Base-by-base conservation (phyloP, 176 grass and related monocot species). In the Echinochloa phyllopogon region DNA sequence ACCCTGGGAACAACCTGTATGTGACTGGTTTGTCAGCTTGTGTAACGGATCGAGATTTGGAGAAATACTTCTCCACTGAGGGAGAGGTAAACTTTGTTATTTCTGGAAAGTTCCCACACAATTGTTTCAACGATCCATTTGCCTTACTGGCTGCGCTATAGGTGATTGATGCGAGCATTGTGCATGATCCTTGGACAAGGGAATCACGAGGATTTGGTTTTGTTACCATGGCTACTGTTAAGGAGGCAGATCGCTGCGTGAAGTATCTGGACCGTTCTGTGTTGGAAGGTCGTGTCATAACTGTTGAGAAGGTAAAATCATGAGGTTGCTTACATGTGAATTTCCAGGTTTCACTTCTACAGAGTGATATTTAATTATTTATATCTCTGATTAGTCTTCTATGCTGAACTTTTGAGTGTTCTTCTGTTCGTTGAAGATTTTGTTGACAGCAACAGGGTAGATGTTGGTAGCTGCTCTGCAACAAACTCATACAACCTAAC, bases 171-270 rank as follows among this genome's bases (percentile, higher is more conserved):
- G 92, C 84, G 6, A 88, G 79, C 29, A 11, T 95, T 45, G 91
- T 94, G 33, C 80, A 92, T 87, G 93, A 98, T 89, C 96, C 91
- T 42, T 87, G 87, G 78, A 98, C 89, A 23, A 93, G 87, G 60
- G 96, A 89, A 76, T 98, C 91, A 13, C 89, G 93, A 47, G 96
- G 96, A 6, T 98, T 98, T 98, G 91, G 93, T 44, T 98, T 98
- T 85, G 89, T 98, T 72, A 95, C 93, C 45, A 98, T 98, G 93
- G 76, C 86, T 72, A 90, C 83, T 21, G 64, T 88, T 69, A 85
- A 85, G 79, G 93, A 90, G 80, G 93, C 93, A 25, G 80, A 92
- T 21, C 77, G 80, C 48, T 95, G 93, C 58, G 49, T 98, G 81
- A 95, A 94, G 62, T 94, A 98, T 81, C 87, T 98, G 36, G 92